Evolutionary conservation across 108 stramenopile species (phyloP), one percentile per base, ranked within the genome.

Genomic region (Aureococcus anophagefferens): DNA sequence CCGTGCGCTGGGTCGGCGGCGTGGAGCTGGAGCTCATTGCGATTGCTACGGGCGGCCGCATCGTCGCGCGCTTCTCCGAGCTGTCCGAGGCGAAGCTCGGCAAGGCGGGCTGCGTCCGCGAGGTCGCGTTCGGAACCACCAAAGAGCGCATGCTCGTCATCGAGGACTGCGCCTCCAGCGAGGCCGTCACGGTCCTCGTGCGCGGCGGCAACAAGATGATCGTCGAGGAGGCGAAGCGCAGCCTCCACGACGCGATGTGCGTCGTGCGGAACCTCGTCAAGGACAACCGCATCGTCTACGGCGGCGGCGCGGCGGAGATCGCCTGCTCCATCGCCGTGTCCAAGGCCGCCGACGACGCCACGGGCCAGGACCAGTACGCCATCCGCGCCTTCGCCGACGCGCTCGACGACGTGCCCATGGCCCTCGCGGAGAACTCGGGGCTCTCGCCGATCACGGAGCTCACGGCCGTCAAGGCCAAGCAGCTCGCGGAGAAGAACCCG

Each of bases 221-320:
- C 79, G 95, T 99, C 31, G 99, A 99, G n/a, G 99, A 99, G 86
- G 96, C 94, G 63, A 98, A 99, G 76, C 91, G 99, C 46, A 96
- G 96, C n/a, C 87, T 99, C 34, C 99, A 99, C 79, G 99, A 99
- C 84, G 96, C 99, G 82, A 98, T 99, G 96, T 99, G 99, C 74
- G 97, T 99, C 64, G 94, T 97, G 30, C 91, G 97, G 33, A 98
- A 98, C 81, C 86, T 99, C 62, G 94, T 99, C 80, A 88, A 79
- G 63, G 89, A 91, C 84, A 97, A 97, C 84, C 91, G 96, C 63
- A 91, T 99, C 30, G 99, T 99, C 35, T 98, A 98, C 78, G 99
- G 99, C 34, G 99, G 99, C 30, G 99, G 97, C 30, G 89, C 95
- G 31, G 93, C 96, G 66, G 99, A 99, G 81, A 88, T 98, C 68